These are phyloP conservation scores for Botrytis cinerea DNA, from an alignment of 2,329 filamentous ascomycete genomes.

Conservation along the genomic window DNA sequence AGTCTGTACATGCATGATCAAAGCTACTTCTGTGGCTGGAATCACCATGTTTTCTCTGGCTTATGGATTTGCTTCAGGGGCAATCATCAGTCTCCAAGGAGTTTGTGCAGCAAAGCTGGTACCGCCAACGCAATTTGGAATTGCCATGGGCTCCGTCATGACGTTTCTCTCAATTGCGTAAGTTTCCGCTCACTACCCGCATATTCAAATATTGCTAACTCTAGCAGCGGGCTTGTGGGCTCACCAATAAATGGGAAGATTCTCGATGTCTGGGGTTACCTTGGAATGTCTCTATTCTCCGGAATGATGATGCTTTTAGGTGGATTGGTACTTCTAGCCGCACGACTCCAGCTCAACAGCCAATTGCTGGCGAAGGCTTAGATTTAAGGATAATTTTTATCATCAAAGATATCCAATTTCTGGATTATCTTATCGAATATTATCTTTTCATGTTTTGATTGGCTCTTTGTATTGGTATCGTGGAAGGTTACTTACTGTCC, in stretches of 20 bases:
- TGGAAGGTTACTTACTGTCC: not conserved
- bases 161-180: constrained; percentile 30
- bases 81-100: constrained; percentile 34
- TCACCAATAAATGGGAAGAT: constrained; percentile 35
- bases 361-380: constrained; percentile 28
- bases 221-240: constrained; percentile 31
- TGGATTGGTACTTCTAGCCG: constrained; percentile 26
- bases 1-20: constrained; percentile 13
- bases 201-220: not conserved
- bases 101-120: constrained; percentile 31
- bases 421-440: not conserved
- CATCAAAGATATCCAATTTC: fast-evolving
- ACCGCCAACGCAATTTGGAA: constrained; percentile 31
- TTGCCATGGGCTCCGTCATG: constrained; percentile 34
- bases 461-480: not conserved
- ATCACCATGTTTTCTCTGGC: constrained; percentile 13
- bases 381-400: not conserved
- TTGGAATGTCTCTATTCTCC: constrained; percentile 34
- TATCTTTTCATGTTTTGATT: not conserved
- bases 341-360: constrained; percentile 27
- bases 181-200: constrained; percentile 14
- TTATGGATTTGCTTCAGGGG: constrained; percentile 31
- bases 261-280: constrained; percentile 28
- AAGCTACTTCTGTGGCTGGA: constrained; percentile 15
- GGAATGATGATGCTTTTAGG: constrained; percentile 33